Percentiles rank a stretch among this genome's conserved stretches.
Evolutionary conservation across 1,139 yeast genomes (phyloP).

Genomic region (Yamadazyma jaroonii): DNA sequence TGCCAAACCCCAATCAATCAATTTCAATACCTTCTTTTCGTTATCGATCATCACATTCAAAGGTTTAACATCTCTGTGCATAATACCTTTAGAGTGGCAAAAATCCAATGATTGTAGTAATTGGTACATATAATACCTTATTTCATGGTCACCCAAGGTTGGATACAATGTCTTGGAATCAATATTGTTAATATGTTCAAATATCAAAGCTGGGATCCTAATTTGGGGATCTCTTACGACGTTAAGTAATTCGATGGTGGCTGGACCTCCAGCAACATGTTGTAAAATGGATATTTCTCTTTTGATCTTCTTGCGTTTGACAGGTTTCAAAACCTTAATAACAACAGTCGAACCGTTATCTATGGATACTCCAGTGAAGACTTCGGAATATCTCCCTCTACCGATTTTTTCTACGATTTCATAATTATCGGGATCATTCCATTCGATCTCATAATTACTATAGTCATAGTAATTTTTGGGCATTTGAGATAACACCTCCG

Average conservation of each 20-base stretch:
- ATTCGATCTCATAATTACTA: conserved; percentile 2
- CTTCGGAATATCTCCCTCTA: conserved; percentile 9
- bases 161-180: conserved; percentile 6
- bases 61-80: conserved; percentile 9
- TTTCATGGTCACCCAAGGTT: conserved; percentile 6
- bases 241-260: conserved; percentile 4
- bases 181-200: conserved; percentile 6
- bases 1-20: conserved; percentile 10
- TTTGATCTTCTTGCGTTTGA: conserved; percentile 7
- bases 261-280: conserved; percentile 5
- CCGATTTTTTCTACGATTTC: conserved; percentile 7
- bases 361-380: conserved; percentile 4
- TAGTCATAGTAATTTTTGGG: conserved; percentile 6
- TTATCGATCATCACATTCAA: conserved; percentile 9
- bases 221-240: conserved; percentile 5
- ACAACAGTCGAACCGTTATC: conserved; percentile 3
- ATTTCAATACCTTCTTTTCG: conserved; percentile 2
- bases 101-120: conserved; percentile 6
- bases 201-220: conserved; percentile 6
- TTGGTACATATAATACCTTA: conserved; percentile 7
- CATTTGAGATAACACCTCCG: conserved; percentile 3
- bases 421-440: conserved; percentile 6
- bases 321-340: conserved; percentile 8
- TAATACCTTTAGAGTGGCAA: conserved; percentile 9
- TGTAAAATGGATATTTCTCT: conserved; percentile 7